Base-by-base conservation (phyloP, 345 rosid genomes). In the Pugionium cornutum region DNA sequence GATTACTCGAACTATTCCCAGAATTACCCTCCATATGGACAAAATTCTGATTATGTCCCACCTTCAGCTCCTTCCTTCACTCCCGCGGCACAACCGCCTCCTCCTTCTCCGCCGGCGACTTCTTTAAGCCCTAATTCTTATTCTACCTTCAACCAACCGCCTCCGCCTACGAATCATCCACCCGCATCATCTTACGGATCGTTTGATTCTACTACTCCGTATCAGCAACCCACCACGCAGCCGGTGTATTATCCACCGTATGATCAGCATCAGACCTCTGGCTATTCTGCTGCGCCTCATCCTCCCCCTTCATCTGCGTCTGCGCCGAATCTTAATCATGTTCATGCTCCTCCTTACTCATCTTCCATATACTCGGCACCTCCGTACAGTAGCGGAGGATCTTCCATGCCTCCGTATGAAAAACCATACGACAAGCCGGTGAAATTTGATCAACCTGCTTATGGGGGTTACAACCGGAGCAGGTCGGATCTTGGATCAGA, bases 31-130 rank as follows among this genome's bases (percentile, higher is more conserved):
- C 59, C 89, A 2, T 83, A 81, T 68, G 52, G 83, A 2, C 89
- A 81, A 55, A 83, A 79, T 60, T 66, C 80, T 41, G 91, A 86
- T 75, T 82, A 86, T 31, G 72, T 62, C 42, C 85, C 86, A 62
- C 91, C 91, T 33, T 78, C 94, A 3, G 89, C 95, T 36, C 85
- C 97, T n/a, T 74, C 91, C 2, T 89, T 69, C 76, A 45, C 66
- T 37, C 69, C 75, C 25, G 5, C 64, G 31, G 9, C 78, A 2
- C 78, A 83, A 4, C 67, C 77, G 0, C 75, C 82, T 9, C 63
- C 75, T n/a, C 51, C 76, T 0, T 18, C 68, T 1, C 61, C 80
- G 4, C 75, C 75, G 39, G 62, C 61, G 10, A 73, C 76, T 4
- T 55, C 69, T 0, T 45, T 79, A 40, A 64, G 56, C 77, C 79